phyloP scores from a whole-genome alignment of 2,329 filamentous ascomycete species.

The Sporothrix brasiliensis region DNA sequence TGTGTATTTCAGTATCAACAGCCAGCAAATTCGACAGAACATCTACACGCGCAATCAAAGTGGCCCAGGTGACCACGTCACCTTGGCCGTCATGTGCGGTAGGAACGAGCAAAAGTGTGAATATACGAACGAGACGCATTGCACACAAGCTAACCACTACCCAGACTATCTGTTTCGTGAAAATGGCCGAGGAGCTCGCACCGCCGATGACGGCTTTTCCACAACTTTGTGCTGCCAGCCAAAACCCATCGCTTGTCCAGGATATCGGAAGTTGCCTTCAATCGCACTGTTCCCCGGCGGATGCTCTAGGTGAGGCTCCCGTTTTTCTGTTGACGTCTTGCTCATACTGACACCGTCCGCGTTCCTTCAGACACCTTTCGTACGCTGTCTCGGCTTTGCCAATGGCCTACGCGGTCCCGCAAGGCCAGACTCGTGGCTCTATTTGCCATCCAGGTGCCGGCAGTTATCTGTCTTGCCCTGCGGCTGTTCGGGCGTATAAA shows the following conservation, averaged over 20 bases:
- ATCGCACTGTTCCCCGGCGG: constrained; percentile 24
- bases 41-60: background rate
- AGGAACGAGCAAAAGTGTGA: background rate
- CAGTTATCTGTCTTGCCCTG: constrained; percentile 43
- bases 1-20: background rate
- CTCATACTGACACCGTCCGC: background rate
- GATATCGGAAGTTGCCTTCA: constrained; percentile 4
- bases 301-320: background rate
- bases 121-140: background rate
- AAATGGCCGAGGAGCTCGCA: background rate
- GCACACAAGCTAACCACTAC: background rate
- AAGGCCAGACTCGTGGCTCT: constrained; percentile 43
- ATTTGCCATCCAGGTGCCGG: constrained; percentile 45
- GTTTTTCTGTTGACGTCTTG: background rate
- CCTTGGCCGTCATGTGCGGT: constrained; percentile 18
- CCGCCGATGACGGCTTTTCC: background rate
- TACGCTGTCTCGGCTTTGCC: constrained; percentile 37
- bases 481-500: constrained; percentile 46
- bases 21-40: background rate
- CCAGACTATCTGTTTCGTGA: background rate
- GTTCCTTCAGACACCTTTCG: background rate
- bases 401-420: constrained; percentile 41
- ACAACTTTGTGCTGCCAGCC: constrained; percentile 8
- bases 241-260: background rate
- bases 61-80: background rate